Evolutionary conservation across 805 yeast species (phyloP), one percentile per base, ranked within the genome.

Genomic region (Zygosaccharomyces pseudorouxii): DNA sequence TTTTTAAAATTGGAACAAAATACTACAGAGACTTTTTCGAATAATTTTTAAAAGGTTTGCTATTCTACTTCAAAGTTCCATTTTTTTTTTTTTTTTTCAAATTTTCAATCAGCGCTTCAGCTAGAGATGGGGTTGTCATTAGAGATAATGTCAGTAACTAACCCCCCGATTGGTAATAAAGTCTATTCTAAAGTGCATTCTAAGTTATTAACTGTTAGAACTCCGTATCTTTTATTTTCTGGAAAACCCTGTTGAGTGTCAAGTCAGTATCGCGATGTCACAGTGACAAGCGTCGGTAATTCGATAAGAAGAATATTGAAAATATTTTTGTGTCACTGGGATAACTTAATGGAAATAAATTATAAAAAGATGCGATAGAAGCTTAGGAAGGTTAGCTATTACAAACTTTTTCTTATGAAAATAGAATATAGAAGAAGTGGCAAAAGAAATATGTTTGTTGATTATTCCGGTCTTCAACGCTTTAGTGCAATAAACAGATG

Each of bases 1-100:
- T 50, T 0, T 89, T 93, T 62, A 88, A 87, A 3, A 81, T 71
- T 46, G 76, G 67, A 11, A 84, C 84, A 1, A 84, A 78, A 78
- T 45, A 78, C 70, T 23, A 74, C 42, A 60, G 80, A 22, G 76
- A 59, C 81, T 81, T 44, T 83, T 78, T 35, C 71, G 86, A 84
- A 49, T 72, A 72, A 31, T 62, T 67, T 52, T 65, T 64, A 38
- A 80, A 47, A 12, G 60, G 48, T 7, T 46, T 31, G 14, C 55
- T 46, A 46, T 65, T 64, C 29, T 51, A 44, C 10, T 47, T 45
- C 9, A 64, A 29, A 4, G 61, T 36, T 38, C 46, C 46, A 19
- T 48, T 49, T 60, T 56, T 60, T 22, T 11, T 43, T n/a, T 22
- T 20, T 20, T 20, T 20, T 20, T 20, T 31, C 9, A 8, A 16